These are phyloP conservation scores for Sphagnum fallax DNA, from an alignment of 228 moss, liverwort and hornwort genomes.

Conservation along the genomic window DNA sequence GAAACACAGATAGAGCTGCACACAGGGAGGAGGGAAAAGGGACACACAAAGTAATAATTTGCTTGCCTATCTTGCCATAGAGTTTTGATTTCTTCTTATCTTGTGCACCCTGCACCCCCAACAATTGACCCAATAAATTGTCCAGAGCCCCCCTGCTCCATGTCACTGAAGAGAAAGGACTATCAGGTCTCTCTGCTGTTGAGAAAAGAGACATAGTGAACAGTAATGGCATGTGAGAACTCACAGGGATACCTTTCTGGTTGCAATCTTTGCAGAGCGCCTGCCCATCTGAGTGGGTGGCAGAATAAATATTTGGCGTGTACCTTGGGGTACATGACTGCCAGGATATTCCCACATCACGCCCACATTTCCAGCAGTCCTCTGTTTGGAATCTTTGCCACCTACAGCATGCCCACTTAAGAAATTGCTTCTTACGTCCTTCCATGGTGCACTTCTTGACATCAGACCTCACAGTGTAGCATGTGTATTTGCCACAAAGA, in stretches of 20 bases:
- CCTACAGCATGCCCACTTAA: too few relatives aligned
- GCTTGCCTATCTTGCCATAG: constrained; percentile 93
- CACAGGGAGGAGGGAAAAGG: background rate
- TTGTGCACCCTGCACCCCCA: constrained; percentile 60
- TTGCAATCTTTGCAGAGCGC: constrained; percentile 93
- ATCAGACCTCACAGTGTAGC: too few relatives aligned
- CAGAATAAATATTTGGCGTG: too few relatives aligned
- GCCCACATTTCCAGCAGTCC: too few relatives aligned
- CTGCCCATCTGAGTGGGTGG: constrained; percentile 83
- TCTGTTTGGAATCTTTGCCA: too few relatives aligned
- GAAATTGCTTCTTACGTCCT: too few relatives aligned
- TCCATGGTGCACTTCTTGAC: too few relatives aligned
- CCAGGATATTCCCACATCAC: too few relatives aligned
- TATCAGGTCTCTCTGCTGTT: background rate
- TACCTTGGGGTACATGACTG: too few relatives aligned
- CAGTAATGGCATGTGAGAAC: background rate
- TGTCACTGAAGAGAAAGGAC: background rate
- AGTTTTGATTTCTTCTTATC: constrained; percentile 95
- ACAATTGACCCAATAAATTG: background rate
- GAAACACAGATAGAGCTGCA: too few relatives aligned
- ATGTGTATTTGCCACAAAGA: too few relatives aligned
- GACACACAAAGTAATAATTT: constrained; percentile 68
- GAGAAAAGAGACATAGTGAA: background rate
- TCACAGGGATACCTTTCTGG: constrained; percentile 54
- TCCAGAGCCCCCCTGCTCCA: background rate